A percentile compares a stretch with the other conserved stretches of the same genome.
Evolutionary conservation across 208 protist genomes (phyloP).

Genomic region (Acanthamoeba quina): DNA sequence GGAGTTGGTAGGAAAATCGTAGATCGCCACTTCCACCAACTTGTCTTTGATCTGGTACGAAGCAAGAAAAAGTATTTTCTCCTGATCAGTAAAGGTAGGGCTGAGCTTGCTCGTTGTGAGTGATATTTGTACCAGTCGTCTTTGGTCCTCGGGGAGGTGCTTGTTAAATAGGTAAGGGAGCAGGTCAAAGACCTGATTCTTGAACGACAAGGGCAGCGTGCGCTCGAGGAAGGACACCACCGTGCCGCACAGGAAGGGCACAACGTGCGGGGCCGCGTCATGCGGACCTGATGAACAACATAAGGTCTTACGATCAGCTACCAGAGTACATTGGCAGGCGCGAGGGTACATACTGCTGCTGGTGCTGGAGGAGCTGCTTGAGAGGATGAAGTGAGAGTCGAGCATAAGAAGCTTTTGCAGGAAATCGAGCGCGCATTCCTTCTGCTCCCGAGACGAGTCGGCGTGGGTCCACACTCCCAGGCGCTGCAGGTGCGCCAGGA

Average conservation of each 20-base stretch:
- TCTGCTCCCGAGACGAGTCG: slow-evolving; percentile 50
- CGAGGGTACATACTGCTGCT: not conserved
- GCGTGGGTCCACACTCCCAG: slow-evolving; percentile 62
- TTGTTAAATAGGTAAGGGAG: slow-evolving; percentile 65
- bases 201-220: slow-evolving; percentile 19
- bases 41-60: slow-evolving; percentile 76
- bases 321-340: no score
- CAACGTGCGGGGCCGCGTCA: not conserved
- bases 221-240: slow-evolving; percentile 63
- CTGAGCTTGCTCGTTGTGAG: not conserved
- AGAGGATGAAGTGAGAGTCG: slow-evolving; percentile 49
- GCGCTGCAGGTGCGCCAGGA: slow-evolving; percentile 64
- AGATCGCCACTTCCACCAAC: slow-evolving; percentile 81
- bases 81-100: not conserved
- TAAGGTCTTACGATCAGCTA: not conserved
- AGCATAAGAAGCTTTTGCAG: slow-evolving; percentile 65
- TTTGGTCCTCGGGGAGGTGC: slow-evolving; percentile 28
- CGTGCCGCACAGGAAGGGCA: slow-evolving; percentile 65
- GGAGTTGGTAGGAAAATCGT: slow-evolving; percentile 82
- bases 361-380: not conserved
- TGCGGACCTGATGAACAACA: not conserved
- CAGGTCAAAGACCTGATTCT: slow-evolving; percentile 71
- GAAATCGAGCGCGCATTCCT: slow-evolving; percentile 72
- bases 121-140: slow-evolving; percentile 8
- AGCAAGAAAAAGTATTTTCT: not conserved